Percentiles rank a stretch among this genome's conserved stretches.
These are phyloP conservation scores for Hevea brasiliensis DNA, from an alignment of 345 rosid species.

Conservation along the genomic window DNA sequence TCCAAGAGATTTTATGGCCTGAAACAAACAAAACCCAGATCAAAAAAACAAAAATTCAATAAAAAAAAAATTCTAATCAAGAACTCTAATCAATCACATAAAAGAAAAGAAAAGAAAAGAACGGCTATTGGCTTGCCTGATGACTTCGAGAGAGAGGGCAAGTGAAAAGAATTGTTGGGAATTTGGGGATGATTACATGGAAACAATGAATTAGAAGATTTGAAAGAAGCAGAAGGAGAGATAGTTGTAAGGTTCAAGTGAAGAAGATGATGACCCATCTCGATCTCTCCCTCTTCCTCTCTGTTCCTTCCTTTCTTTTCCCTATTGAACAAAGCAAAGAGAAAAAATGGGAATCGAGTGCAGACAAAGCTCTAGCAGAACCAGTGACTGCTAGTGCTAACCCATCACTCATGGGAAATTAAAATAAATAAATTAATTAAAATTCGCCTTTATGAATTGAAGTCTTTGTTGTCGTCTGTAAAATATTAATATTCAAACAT, in stretches of 20 bases:
- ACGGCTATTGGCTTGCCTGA: not conserved
- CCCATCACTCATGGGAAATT: not conserved
- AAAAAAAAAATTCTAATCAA: not conserved
- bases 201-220: constrained; percentile 5
- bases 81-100: not conserved
- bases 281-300: not conserved
- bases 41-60: not conserved
- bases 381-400: not conserved
- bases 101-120: not conserved
- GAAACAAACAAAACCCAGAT: constrained; percentile 16
- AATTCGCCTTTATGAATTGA: too few relatives aligned
- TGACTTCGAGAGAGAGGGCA: not conserved
- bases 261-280: not conserved
- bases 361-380: not conserved
- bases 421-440: too few relatives aligned
- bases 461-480: not conserved
- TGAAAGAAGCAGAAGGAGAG: not conserved
- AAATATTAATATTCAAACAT: not conserved
- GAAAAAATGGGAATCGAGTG: not conserved
- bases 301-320: not conserved
- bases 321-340: not conserved
- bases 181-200: not conserved
- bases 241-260: not conserved
- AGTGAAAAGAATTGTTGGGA: not conserved
- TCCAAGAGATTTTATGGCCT: constrained; percentile 8